Conservation (phyloP, 441 rosid species). For the Aquilaria agallochum region DNA sequence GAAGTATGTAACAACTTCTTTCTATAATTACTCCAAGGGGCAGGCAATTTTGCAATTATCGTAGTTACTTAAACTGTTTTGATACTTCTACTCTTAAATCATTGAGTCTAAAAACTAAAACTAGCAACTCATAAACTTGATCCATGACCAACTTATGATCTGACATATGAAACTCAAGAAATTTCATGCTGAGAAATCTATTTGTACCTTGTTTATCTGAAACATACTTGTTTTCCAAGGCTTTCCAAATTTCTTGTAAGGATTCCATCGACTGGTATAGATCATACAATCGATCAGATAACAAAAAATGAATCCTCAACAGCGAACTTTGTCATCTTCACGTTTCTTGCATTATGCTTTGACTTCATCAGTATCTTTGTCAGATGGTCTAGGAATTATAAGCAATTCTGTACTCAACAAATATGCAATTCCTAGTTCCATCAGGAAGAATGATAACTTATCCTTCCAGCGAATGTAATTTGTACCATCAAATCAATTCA, state of each 20-base stretch:
- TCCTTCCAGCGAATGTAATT: background rate
- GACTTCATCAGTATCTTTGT: background rate
- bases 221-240: background rate
- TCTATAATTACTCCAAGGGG: no score
- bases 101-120: no score
- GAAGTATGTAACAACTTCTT: no score
- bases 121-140: no score
- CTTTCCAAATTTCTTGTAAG: background rate
- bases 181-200: no score
- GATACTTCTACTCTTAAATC: no score
- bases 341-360: background rate
- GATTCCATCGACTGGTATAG: background rate
- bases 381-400: background rate
- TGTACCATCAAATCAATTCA: background rate
- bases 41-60: no score
- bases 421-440: background rate
- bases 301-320: background rate
- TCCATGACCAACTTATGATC: no score
- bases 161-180: no score
- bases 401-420: background rate
- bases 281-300: background rate
- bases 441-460: no score
- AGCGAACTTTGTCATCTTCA: background rate
- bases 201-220: no score
- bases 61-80: no score